phyloP scores from a whole-genome alignment of 1,284 basidiomycete species.

The Kalmanozyma brasiliensis region DNA sequence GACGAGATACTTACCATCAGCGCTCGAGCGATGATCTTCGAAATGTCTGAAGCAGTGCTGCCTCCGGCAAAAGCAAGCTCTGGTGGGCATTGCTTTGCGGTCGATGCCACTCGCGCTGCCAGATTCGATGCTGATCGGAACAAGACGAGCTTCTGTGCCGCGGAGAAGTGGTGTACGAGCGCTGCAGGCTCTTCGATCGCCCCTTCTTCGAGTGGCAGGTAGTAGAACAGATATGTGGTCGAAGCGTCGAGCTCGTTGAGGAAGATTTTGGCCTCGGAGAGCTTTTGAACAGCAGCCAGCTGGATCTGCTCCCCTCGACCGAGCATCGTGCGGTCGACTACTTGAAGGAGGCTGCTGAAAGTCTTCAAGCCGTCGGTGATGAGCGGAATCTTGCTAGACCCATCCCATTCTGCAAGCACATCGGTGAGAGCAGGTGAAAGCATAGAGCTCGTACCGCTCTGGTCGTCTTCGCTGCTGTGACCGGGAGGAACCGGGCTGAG shows the following conservation, averaged over 20 bases:
- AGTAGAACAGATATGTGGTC: constrained; percentile 14
- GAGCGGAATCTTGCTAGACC: neutral
- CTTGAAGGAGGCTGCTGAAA: constrained; percentile 7
- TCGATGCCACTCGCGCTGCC: constrained; percentile 11
- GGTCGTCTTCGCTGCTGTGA: neutral
- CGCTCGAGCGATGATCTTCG: constrained; percentile 1
- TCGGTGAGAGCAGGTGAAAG: neutral
- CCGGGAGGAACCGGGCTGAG: neutral
- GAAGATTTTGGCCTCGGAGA: constrained; percentile 8
- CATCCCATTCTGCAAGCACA: neutral
- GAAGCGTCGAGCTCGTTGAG: constrained; percentile 16
- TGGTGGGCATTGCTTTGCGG: constrained; percentile 4
- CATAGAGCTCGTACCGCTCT: neutral
- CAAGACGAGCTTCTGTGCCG: constrained; percentile 7
- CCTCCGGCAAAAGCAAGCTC: constrained; percentile 11
- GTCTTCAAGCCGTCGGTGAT: constrained; percentile 6
- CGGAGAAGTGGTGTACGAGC: constrained; percentile 12
- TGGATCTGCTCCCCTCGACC: neutral
- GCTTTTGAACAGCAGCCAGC: neutral
- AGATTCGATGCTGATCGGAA: constrained; percentile 28
- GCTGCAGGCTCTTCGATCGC: neutral
- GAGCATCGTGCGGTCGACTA: neutral
- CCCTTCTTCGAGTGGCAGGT: constrained; percentile 1
- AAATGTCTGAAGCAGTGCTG: constrained; percentile 1
- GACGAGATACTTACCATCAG: constrained; percentile 12